Percentiles rank a stretch among this genome's conserved stretches.
Evolutionary conservation across 306 rosid species (phyloP).

Genomic region (Sicyos baderoa): DNA sequence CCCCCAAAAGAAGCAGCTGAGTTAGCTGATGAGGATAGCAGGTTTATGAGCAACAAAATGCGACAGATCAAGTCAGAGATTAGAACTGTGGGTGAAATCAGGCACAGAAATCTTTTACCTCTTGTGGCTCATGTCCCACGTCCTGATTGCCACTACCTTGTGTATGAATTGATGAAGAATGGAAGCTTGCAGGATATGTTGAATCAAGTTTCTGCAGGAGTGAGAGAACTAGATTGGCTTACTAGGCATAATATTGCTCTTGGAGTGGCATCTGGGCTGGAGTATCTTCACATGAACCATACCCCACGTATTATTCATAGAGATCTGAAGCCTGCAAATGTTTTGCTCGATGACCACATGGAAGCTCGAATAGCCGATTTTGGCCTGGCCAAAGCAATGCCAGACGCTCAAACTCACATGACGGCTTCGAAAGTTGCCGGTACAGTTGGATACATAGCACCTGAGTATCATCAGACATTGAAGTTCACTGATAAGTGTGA

Average conservation of each 20-base stretch:
- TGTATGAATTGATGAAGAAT: constrained; percentile 87
- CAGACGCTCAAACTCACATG: constrained; percentile 63
- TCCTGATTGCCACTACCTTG: constrained; percentile 74
- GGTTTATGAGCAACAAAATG: constrained; percentile 58
- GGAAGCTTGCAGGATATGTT: constrained; percentile 70
- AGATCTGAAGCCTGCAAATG: constrained; percentile 71
- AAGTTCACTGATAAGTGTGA: constrained; percentile 94
- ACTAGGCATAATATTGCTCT: constrained; percentile 55
- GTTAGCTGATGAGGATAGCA: constrained; percentile 59
- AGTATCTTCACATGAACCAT: constrained; percentile 67
- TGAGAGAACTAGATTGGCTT: constrained; percentile 49
- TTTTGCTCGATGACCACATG: constrained; percentile 79
- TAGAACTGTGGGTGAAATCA: constrained; percentile 70
- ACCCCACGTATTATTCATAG: constrained; percentile 71
- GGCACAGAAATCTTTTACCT: constrained; percentile 78
- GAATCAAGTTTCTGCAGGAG: constrained; percentile 27
- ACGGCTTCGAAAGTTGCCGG: constrained; percentile 69
- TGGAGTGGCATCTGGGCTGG: constrained; percentile 77
- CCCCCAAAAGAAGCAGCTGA: constrained; percentile 60
- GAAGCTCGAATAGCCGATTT: constrained; percentile 92
- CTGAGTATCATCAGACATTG: constrained; percentile 77
- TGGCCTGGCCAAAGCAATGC: constrained; percentile 85
- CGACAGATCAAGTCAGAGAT: constrained; percentile 76
- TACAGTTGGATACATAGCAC: constrained; percentile 77
- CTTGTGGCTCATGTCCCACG: constrained; percentile 66